Percentiles rank a stretch among this genome's conserved stretches.
phyloP scores from a whole-genome alignment of 495 filamentous ascomycete species.

The Lasiosphaeria hispida region DNA sequence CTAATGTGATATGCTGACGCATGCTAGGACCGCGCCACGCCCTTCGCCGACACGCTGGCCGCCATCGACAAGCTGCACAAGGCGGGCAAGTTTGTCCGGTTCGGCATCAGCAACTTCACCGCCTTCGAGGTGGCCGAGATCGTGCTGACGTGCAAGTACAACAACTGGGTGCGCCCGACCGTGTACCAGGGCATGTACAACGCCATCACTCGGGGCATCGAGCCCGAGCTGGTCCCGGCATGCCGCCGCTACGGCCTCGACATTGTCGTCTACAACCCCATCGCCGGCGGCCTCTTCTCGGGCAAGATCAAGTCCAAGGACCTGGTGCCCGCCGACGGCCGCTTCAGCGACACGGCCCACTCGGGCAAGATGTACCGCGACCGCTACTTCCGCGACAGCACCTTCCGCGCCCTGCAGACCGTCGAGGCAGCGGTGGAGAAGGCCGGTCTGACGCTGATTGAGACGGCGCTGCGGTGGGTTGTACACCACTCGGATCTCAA shows the following conservation, averaged over 20 bases:
- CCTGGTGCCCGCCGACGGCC: conserved; percentile 60
- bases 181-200: conserved; percentile 71
- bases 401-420: conserved; percentile 70
- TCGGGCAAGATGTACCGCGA: conserved; percentile 66
- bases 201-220: conserved; percentile 70
- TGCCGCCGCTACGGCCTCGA: conserved; percentile 85
- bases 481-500: conserved; percentile 77
- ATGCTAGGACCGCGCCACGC: conserved; percentile 62
- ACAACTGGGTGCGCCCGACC: conserved; percentile 69
- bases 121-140: conserved; percentile 91
- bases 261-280: conserved; percentile 88
- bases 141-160: conserved; percentile 74
- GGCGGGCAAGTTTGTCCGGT: conserved; percentile 78
- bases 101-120: conserved; percentile 83
- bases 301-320: conserved; percentile 79
- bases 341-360: conserved; percentile 59
- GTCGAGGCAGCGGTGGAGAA: conserved; percentile 74
- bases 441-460: conserved; percentile 74
- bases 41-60: conserved; percentile 76
- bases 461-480: conserved; percentile 79
- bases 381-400: conserved; percentile 77
- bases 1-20: neutral
- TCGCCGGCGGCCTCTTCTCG: conserved; percentile 79
- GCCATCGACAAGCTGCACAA: conserved; percentile 79
- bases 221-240: conserved; percentile 73